These are phyloP conservation scores for Paramecium octaurelia DNA, from an alignment of 73 alveolate species.

Conservation along the genomic window DNA sequence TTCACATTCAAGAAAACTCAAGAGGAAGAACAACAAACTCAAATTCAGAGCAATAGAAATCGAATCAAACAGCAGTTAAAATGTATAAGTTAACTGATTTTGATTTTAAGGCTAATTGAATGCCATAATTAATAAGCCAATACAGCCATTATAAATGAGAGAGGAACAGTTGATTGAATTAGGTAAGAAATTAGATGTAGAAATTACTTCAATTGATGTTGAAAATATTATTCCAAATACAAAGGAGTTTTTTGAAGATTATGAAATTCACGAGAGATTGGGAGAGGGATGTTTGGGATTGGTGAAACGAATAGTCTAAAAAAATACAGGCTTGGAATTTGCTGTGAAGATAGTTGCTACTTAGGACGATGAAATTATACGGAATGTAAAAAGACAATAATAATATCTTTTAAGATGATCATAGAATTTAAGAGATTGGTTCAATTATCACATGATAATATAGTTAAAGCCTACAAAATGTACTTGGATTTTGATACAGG, in stretches of 20 bases:
- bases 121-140: not conserved
- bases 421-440: conserved; percentile 42
- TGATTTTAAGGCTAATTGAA: not conserved
- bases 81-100: not conserved
- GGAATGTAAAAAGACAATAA: not conserved
- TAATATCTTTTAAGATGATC: conserved; percentile 11
- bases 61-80: not conserved
- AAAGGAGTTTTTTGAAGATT: conserved; percentile 24
- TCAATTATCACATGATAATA: conserved; percentile 51
- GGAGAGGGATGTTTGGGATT: conserved; percentile 65
- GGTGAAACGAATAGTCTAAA: conserved; percentile 46
- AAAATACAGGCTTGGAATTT: not conserved
- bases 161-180: not conserved
- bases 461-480: conserved; percentile 53
- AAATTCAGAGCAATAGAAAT: not conserved
- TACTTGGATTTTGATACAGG: conserved; percentile 48
- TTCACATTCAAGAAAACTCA: not conserved
- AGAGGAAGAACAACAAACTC: conserved; percentile 1
- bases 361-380: conserved; percentile 56
- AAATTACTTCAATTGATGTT: not conserved
- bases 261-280: conserved; percentile 49
- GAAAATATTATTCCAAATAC: not conserved
- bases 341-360: conserved; percentile 61
- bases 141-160: not conserved
- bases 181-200: conserved; percentile 9